These are phyloP conservation scores for Fraxinus dipetala DNA, from an alignment of 305 asterid genomes.

Conservation along the genomic window DNA sequence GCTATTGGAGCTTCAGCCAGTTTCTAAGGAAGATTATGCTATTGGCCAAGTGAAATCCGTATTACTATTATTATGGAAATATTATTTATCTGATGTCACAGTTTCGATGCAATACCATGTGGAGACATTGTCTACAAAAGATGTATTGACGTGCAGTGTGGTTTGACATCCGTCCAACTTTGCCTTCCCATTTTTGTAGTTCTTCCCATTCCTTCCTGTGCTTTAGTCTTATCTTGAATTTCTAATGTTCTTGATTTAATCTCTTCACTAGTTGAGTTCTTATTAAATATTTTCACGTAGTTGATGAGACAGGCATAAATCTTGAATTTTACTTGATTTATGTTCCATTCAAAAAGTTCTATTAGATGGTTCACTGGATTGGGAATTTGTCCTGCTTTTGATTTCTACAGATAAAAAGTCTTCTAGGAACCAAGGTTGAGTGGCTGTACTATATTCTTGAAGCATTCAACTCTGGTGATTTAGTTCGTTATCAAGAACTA, in stretches of 20 bases:
- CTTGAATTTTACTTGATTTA: not conserved
- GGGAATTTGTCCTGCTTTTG: not conserved
- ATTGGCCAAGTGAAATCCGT: not conserved
- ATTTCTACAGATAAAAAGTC: conserved; percentile 67
- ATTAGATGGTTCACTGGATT: not conserved
- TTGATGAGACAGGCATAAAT: conserved; percentile 11
- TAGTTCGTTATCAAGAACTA: conserved; percentile 77
- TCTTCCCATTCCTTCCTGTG: not conserved
- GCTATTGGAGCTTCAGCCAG: not conserved
- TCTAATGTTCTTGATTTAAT: not conserved
- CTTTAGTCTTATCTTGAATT: not conserved
- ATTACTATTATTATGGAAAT: not conserved
- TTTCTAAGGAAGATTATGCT: not conserved
- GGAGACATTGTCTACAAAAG: not conserved
- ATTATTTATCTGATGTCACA: not conserved
- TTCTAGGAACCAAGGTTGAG: conserved; percentile 74
- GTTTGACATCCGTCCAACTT: not conserved
- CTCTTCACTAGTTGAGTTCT: not conserved
- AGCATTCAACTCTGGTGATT: conserved; percentile 87
- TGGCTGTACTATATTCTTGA: conserved; percentile 87
- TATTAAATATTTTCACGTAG: not conserved
- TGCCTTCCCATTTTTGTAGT: not conserved
- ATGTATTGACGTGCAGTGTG: not conserved
- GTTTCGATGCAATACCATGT: not conserved
- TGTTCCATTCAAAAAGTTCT: not conserved